Evolutionary conservation across 176 grass and related monocot genomes (phyloP), one percentile per base, ranked within the genome.

Genomic region (Pontederia crassipes): DNA sequence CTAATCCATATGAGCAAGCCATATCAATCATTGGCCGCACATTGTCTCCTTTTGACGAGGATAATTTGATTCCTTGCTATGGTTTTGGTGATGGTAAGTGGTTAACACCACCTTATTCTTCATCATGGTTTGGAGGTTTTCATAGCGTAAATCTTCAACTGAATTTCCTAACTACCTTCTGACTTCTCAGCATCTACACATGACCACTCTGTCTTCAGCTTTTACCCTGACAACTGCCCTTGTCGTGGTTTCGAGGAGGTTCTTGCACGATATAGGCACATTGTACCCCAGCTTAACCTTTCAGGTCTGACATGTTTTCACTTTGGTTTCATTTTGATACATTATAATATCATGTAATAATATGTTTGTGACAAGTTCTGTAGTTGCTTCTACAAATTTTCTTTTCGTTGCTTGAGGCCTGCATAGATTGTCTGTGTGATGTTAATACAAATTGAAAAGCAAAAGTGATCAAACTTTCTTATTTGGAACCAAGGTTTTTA

Each of bases 1-100:
- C 80, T 46, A 97, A 90, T 59, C 92, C 92, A 46, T 97, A 97
- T 64, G 92, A 97, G 64, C 83, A 88, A 85, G 87, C 92, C 71
- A 97, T 97, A 63, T 97, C 92, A 50, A 88, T 97, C 69, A 97
- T 97, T 55, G 92, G 92, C n/a, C 79, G 67, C 56, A 97, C 92
- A 40, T 76, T 97, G 28, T 97, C 92, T 28, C 84, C 87, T 66
- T 97, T 97, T 85, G 92, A 97, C 65, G 92, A 97, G 74, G 92
- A 97, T 80, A 91, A 97, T 86, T 67, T 97, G 66, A 91, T 97
- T 73, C 92, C 84, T 47, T 97, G 92, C 73, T 91, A 91, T 82
- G 92, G 92, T 76, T 97, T 97, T 78, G 92, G 92, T 54, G 92
- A 97, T 79, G 71, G 90, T 95, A 84, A 76, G 28, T 54, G n/a